Conservation (phyloP, 306 rosid species). For the Gynostemma pentaphyllum region DNA sequence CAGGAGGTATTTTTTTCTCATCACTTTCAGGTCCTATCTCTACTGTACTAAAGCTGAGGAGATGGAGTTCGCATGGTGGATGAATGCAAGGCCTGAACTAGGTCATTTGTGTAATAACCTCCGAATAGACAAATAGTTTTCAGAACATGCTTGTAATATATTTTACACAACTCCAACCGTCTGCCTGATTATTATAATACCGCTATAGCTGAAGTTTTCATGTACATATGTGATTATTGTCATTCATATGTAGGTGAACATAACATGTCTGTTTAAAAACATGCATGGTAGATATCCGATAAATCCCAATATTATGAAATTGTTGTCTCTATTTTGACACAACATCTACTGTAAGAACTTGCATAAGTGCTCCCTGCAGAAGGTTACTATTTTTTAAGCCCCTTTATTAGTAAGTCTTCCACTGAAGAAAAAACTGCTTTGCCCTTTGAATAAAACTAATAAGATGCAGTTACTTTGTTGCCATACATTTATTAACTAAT, state of each 20-base stretch:
- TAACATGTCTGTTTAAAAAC: neutral
- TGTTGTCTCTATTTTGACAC: neutral
- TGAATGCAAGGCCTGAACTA: slow-evolving; percentile 84
- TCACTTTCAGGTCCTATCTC: slow-evolving; percentile 83
- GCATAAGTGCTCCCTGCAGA: neutral
- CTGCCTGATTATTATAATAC: neutral
- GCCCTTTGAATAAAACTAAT: too few species aligned
- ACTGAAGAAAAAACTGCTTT: neutral
- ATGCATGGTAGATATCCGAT: too few species aligned
- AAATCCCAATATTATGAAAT: neutral
- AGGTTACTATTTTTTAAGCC: neutral
- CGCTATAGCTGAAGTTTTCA: neutral
- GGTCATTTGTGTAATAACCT: slow-evolving; percentile 82
- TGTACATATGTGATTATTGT: slow-evolving; percentile 5
- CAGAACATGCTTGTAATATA: neutral
- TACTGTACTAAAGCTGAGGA: slow-evolving; percentile 41
- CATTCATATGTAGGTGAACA: neutral
- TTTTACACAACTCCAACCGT: neutral
- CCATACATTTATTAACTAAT: too few species aligned
- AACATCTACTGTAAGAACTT: neutral
- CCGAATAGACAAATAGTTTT: slow-evolving; percentile 53
- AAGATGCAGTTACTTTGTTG: too few species aligned
- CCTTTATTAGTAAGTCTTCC: neutral
- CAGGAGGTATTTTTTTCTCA: slow-evolving; percentile 80
- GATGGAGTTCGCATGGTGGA: slow-evolving; percentile 49